Percentiles rank a stretch among this genome's conserved stretches.
Evolutionary conservation across 2,329 filamentous ascomycete species (phyloP).

Genomic region (Ophiostoma montium): DNA sequence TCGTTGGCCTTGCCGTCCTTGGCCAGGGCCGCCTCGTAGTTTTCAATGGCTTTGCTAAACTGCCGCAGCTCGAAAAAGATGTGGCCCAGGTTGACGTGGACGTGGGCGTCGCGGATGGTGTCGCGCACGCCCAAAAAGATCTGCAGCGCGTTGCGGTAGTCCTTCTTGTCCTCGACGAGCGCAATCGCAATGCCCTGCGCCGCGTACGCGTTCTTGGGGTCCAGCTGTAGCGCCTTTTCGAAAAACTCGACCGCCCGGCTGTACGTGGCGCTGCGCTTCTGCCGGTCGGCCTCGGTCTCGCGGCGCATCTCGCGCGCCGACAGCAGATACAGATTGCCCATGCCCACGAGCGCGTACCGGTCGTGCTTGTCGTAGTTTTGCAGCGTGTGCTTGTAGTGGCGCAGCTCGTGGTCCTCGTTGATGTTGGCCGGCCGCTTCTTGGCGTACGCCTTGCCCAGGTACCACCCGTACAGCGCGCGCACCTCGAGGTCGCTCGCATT

Average conservation of each 20-base stretch:
- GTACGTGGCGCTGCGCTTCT: constrained; percentile 78
- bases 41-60: constrained; percentile 82
- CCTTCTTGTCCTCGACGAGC: constrained; percentile 85
- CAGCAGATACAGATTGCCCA: constrained; percentile 85
- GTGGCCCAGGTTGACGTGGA: constrained; percentile 88
- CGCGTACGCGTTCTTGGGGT: constrained; percentile 88
- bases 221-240: constrained; percentile 90
- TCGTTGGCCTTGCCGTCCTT: constrained; percentile 65
- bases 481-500: constrained; percentile 82
- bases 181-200: constrained; percentile 94
- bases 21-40: constrained; percentile 73
- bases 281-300: constrained; percentile 76
- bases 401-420: constrained; percentile 77
- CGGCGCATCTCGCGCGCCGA: constrained; percentile 89
- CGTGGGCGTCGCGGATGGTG: constrained; percentile 73
- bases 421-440: constrained; percentile 73
- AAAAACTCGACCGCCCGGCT: constrained; percentile 94
- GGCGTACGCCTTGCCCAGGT: constrained; percentile 63
- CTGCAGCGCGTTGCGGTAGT: constrained; percentile 65
- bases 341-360: constrained; percentile 86
- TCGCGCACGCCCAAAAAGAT: constrained; percentile 87
- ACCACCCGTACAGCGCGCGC: constrained; percentile 89
- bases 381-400: constrained; percentile 91
- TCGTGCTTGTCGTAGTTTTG: constrained; percentile 96
- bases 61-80: constrained; percentile 84